A percentile compares a stretch with the other conserved stretches of the same genome.
These are phyloP conservation scores for Cystofilobasidium capitatum DNA, from an alignment of 768 basidiomycete genomes.

Conservation along the genomic window DNA sequence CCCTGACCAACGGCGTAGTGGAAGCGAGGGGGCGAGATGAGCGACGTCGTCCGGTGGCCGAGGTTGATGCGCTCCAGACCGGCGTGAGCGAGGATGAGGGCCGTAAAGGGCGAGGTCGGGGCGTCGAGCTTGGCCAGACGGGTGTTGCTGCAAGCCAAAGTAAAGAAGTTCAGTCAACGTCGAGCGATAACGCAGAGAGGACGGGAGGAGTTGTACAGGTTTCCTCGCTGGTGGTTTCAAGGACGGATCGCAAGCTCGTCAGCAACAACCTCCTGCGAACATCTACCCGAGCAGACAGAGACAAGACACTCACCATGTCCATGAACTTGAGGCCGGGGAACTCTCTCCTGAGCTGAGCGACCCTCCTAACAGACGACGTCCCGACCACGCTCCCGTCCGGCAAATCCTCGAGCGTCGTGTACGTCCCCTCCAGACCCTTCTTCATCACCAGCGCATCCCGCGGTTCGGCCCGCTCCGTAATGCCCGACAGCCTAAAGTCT, in stretches of 20 bases:
- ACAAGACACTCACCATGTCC: conserved; percentile 65
- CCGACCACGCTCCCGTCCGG: conserved; percentile 87
- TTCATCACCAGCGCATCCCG: conserved; percentile 82
- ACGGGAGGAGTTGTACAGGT: conserved; percentile 47
- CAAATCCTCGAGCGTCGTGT: conserved; percentile 67
- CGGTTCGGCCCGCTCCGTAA: conserved; percentile 77
- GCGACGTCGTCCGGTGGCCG: conserved; percentile 58
- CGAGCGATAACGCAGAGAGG: too few species aligned
- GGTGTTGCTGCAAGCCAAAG: conserved; percentile 60
- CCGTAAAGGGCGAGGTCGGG: conserved; percentile 65
- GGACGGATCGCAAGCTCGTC: background rate
- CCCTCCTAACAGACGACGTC: conserved; percentile 82
- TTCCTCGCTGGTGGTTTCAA: conserved; percentile 56
- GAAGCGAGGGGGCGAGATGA: conserved; percentile 52
- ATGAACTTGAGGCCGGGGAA: conserved; percentile 69
- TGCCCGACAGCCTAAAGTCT: conserved; percentile 74
- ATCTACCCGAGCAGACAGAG: too few species aligned
- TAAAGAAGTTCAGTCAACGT: too few species aligned
- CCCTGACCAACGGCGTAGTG: conserved; percentile 92
- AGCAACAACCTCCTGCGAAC: background rate
- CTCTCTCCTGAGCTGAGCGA: conserved; percentile 74
- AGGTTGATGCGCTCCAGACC: conserved; percentile 70
- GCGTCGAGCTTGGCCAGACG: conserved; percentile 85
- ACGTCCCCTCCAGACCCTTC: conserved; percentile 48
- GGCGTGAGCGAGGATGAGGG: conserved; percentile 85